phyloP scores from a whole-genome alignment of 805 yeast genomes.

The Candida ovalis region DNA sequence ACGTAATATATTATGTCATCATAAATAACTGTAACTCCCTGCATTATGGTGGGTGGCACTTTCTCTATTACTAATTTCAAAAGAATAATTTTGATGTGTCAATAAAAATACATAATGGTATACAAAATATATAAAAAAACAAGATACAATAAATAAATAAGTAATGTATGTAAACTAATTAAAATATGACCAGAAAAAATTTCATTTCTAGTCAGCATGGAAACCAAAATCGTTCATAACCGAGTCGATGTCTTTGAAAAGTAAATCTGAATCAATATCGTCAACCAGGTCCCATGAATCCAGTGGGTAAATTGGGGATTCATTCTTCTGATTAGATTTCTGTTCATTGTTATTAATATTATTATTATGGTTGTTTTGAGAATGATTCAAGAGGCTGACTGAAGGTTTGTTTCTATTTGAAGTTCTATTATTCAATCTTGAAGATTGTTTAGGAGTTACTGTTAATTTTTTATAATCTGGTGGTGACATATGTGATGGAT shows the following conservation, averaged over 20 bases:
- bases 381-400: not conserved
- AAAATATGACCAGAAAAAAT: not conserved
- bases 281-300: conserved; percentile 37
- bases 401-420: not conserved
- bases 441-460: not conserved
- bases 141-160: not conserved
- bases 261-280: conserved; percentile 46
- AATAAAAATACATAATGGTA: not conserved
- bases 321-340: not conserved
- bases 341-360: conserved; percentile 2
- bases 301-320: conserved; percentile 27
- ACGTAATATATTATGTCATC: not conserved
- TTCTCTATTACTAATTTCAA: too few species aligned
- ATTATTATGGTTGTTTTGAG: not conserved
- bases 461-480: conserved; percentile 8
- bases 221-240: conserved; percentile 93
- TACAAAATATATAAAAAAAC: not conserved
- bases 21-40: too few species aligned
- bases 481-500: conserved; percentile 13
- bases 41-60: too few species aligned
- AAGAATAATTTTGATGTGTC: not conserved
- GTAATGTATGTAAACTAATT: not conserved
- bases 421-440: not conserved
- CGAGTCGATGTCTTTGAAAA: conserved; percentile 81
- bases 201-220: conserved; percentile 43